phyloP scores from a whole-genome alignment of 2,329 filamentous ascomycete species.

The Colletotrichum nymphaeae region DNA sequence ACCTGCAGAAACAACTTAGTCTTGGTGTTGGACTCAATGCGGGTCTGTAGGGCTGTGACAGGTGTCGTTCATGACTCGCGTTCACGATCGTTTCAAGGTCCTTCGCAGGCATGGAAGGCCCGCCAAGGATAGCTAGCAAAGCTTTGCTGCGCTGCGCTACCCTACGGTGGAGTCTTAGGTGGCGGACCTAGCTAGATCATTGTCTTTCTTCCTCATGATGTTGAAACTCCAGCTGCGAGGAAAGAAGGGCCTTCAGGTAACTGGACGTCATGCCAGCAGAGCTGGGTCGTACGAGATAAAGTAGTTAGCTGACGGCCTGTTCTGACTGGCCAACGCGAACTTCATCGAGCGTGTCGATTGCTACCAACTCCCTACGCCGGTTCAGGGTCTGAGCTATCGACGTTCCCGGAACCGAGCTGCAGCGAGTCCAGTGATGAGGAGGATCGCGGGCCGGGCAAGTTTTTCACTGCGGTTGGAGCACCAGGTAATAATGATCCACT shows the following conservation, averaged over 20 bases:
- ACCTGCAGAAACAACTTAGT: background rate
- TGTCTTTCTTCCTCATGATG: no score
- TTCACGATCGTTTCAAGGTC: background rate
- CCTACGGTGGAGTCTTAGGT: background rate
- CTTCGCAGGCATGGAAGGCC: background rate
- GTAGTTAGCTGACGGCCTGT: no score
- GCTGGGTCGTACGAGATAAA: no score
- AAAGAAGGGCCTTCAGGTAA: background rate
- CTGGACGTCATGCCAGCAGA: background rate
- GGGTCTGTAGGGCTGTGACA: constrained; percentile 22
- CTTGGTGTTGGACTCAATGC: background rate
- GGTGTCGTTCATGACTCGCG: constrained; percentile 18
- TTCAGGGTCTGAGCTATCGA: background rate
- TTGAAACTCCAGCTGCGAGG: background rate
- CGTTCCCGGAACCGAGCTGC: background rate
- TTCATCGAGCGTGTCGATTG: background rate
- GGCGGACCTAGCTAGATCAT: background rate
- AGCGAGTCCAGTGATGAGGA: background rate
- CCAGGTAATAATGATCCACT: background rate
- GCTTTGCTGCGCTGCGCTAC: background rate
- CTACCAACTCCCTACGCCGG: background rate
- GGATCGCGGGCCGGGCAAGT: background rate
- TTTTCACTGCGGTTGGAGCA: background rate
- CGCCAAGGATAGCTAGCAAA: background rate
- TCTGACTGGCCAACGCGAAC: background rate